Percentiles rank a stretch among this genome's conserved stretches.
Evolutionary conservation across 2,329 filamentous ascomycete genomes (phyloP).

Genomic region (Sarocladium strictum): DNA sequence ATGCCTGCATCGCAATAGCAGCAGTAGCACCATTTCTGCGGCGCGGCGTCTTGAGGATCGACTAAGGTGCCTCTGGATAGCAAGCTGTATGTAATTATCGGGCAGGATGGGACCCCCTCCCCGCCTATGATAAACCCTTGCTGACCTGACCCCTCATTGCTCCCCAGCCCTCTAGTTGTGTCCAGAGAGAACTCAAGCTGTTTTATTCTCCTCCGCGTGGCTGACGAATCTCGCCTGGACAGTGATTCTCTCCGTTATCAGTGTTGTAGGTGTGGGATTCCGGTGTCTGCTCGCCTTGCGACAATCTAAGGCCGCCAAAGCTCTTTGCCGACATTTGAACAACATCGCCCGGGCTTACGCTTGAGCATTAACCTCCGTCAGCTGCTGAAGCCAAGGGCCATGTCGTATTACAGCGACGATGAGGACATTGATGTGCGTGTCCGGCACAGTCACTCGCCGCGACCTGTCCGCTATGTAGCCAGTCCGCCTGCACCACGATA

Average conservation of each 20-base stretch:
- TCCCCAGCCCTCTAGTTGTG: background rate
- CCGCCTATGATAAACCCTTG: conserved; percentile 2
- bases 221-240: background rate
- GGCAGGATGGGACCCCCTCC: conserved; percentile 2
- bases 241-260: no score
- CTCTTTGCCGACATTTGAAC: background rate
- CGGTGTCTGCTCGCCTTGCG: no score
- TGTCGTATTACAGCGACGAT: conserved; percentile 43
- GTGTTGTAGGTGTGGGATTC: no score
- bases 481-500: conserved; percentile 32
- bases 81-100: background rate
- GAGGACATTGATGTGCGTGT: conserved; percentile 50
- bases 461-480: conserved; percentile 40
- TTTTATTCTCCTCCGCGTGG: background rate
- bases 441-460: conserved; percentile 33
- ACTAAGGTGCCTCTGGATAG: background rate
- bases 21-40: background rate
- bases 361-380: background rate
- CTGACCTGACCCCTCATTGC: background rate
- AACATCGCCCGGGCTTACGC: background rate
- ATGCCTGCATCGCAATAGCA: background rate
- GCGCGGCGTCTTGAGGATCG: background rate
- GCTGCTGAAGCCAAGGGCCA: conserved; percentile 13
- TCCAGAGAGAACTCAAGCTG: background rate
- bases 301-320: no score